Conservation (phyloP, 2,329 filamentous ascomycete species). For the Bisporella sp. region DNA sequence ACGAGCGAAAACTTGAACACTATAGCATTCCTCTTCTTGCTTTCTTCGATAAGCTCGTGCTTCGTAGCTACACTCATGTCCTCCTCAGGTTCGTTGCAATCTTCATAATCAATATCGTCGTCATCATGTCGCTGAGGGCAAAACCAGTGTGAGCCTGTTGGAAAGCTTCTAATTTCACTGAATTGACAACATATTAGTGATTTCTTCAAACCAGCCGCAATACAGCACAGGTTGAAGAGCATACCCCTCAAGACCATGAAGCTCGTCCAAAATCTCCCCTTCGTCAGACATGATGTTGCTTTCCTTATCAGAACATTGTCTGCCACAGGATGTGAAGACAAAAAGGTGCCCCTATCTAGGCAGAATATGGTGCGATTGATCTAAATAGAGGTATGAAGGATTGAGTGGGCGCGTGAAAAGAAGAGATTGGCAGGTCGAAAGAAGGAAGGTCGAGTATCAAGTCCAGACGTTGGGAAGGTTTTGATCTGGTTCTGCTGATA, state of each 20-base stretch:
- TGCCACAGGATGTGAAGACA: no score
- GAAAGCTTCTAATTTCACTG: constrained; percentile 26
- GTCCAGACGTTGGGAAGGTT: no score
- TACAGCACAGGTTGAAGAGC: not conserved
- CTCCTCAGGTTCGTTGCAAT: constrained; percentile 39
- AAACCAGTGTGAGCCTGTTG: constrained; percentile 50
- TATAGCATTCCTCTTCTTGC: constrained; percentile 48
- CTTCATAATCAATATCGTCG: constrained; percentile 58
- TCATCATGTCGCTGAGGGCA: constrained; percentile 59
- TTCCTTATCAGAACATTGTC: no score
- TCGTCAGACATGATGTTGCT: constrained; percentile 19
- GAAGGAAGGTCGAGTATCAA: no score
- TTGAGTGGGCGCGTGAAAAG: no score
- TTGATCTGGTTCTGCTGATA: no score
- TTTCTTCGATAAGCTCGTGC: constrained; percentile 45
- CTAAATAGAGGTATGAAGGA: no score
- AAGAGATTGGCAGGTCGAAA: no score
- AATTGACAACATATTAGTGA: constrained; percentile 4
- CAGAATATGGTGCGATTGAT: no score
- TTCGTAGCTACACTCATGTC: constrained; percentile 45
- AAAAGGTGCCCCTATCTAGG: no score
- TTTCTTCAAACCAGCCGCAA: not conserved
- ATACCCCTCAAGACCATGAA: constrained; percentile 24
- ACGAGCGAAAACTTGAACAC: constrained; percentile 64
- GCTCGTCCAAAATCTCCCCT: constrained; percentile 25